Evolutionary conservation across 2,329 filamentous ascomycete genomes (phyloP).

Genomic region (Claviceps purpurea): DNA sequence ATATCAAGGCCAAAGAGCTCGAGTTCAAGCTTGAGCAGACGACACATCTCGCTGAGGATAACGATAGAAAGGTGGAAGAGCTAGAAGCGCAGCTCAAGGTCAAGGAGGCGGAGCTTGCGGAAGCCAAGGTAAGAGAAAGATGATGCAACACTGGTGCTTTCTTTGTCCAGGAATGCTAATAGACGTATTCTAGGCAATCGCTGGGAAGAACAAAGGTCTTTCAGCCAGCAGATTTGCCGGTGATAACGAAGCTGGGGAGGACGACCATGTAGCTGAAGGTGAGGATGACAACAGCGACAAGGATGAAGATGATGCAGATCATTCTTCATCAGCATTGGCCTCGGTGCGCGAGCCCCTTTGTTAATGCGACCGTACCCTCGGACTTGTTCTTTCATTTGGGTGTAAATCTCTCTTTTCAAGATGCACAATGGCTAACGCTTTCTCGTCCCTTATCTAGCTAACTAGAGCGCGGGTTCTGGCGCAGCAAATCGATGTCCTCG

Average conservation of each 20-base stretch:
- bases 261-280: slow-evolving; percentile 36
- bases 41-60: slow-evolving; percentile 31
- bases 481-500: slow-evolving; percentile 38
- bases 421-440: slow-evolving; percentile 6
- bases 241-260: slow-evolving; percentile 19
- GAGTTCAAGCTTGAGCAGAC: slow-evolving; percentile 36
- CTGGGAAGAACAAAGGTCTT: slow-evolving; percentile 35
- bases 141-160: not conserved
- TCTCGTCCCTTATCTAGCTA: slow-evolving; percentile 19
- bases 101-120: slow-evolving; percentile 49
- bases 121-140: slow-evolving; percentile 35
- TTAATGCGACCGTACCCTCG: slow-evolving; percentile 22
- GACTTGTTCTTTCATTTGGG: slow-evolving; percentile 11
- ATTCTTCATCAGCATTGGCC: slow-evolving; percentile 52
- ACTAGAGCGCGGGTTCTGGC: slow-evolving; percentile 31
- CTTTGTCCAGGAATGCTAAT: not conserved
- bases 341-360: slow-evolving; percentile 47
- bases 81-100: slow-evolving; percentile 44
- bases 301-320: slow-evolving; percentile 34
- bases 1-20: slow-evolving; percentile 37
- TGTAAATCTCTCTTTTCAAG: not conserved
- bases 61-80: slow-evolving; percentile 33
- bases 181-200: slow-evolving; percentile 26
- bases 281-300: slow-evolving; percentile 44
- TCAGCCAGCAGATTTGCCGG: slow-evolving; percentile 41